Evolutionary conservation across 2,329 filamentous ascomycete species (phyloP).

Genomic region (Ampelomyces quisqualis): DNA sequence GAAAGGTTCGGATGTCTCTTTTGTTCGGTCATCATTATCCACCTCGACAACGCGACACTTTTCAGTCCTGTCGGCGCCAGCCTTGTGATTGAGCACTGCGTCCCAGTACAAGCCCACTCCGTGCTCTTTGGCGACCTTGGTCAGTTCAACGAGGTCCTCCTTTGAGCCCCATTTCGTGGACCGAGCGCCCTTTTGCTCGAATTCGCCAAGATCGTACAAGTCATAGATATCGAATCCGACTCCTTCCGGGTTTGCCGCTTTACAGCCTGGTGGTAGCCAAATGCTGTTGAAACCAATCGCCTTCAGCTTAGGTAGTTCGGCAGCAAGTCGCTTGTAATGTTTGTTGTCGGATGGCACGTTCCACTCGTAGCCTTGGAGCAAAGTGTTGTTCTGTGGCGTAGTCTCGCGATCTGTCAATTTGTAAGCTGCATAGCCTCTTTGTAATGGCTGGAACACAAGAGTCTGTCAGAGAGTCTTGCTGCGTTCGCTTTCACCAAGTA

Average conservation of each 20-base stretch:
- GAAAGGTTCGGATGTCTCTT: constrained; percentile 56
- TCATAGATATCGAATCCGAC: constrained; percentile 68
- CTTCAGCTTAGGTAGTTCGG: constrained; percentile 56
- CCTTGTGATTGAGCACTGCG: constrained; percentile 71
- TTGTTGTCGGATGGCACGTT: constrained; percentile 61
- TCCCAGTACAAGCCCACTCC: constrained; percentile 66
- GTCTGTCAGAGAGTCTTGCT: too few relatives aligned
- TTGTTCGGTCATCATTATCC: constrained; percentile 58
- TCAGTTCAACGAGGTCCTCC: constrained; percentile 59
- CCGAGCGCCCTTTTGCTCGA: constrained; percentile 65
- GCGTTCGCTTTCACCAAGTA: too few relatives aligned
- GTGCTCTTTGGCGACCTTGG: constrained; percentile 52
- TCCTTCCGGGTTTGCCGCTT: constrained; percentile 60
- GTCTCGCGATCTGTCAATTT: constrained; percentile 27
- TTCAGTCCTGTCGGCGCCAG: constrained; percentile 66
- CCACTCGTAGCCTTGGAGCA: constrained; percentile 75
- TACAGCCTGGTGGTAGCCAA: constrained; percentile 72
- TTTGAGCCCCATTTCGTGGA: constrained; percentile 70
- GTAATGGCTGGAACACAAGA: too few relatives aligned
- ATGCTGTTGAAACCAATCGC: constrained; percentile 56
- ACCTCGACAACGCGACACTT: constrained; percentile 64
- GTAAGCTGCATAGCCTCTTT: too few relatives aligned
- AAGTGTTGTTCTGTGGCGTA: constrained; percentile 45
- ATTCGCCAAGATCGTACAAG: constrained; percentile 69
- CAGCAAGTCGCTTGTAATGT: constrained; percentile 62